These are phyloP conservation scores for Neurospora pannonica DNA, from an alignment of 495 filamentous ascomycete species.

Conservation along the genomic window DNA sequence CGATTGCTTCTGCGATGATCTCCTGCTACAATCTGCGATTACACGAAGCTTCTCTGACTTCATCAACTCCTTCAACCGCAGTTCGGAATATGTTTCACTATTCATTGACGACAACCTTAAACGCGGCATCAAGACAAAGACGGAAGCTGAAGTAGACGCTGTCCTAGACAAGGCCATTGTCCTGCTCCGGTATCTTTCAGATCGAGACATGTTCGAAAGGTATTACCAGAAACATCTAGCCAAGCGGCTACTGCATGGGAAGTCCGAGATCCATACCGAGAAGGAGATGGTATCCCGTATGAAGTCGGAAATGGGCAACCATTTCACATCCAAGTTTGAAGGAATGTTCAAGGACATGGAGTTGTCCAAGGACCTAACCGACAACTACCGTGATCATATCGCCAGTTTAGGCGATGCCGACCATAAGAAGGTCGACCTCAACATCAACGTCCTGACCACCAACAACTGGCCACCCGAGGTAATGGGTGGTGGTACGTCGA, in stretches of 20 bases:
- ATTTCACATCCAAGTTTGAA: slow-evolving; percentile 86
- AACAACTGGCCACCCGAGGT: slow-evolving; percentile 91
- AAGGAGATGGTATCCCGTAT: slow-evolving; percentile 93
- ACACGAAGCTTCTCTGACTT: slow-evolving; percentile 80
- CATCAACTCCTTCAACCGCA: slow-evolving; percentile 75
- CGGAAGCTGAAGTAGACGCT: slow-evolving; percentile 76
- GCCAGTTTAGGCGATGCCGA: slow-evolving; percentile 53
- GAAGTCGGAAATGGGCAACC: slow-evolving; percentile 90
- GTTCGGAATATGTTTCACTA: slow-evolving; percentile 86
- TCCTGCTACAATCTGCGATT: slow-evolving; percentile 68
- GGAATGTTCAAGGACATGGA: slow-evolving; percentile 99
- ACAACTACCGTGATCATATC: slow-evolving; percentile 63
- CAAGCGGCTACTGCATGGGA: slow-evolving; percentile 72
- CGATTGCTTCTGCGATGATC: slow-evolving; percentile 61
- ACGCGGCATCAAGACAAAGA: slow-evolving; percentile 86
- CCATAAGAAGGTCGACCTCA: slow-evolving; percentile 62
- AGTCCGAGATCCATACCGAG: slow-evolving; percentile 78
- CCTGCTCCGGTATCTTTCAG: slow-evolving; percentile 73
- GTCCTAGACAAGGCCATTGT: slow-evolving; percentile 86
- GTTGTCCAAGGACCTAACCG: slow-evolving; percentile 74
- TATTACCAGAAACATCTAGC: slow-evolving; percentile 98
- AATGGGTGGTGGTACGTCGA: slow-evolving; percentile 45
- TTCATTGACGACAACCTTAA: slow-evolving; percentile 97
- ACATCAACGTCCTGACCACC: slow-evolving; percentile 76
- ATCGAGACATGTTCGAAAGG: slow-evolving; percentile 92